These are phyloP conservation scores for Umbelopsis sp. DNA, from an alignment of 192 early-diverging fungal species.

Conservation along the genomic window DNA sequence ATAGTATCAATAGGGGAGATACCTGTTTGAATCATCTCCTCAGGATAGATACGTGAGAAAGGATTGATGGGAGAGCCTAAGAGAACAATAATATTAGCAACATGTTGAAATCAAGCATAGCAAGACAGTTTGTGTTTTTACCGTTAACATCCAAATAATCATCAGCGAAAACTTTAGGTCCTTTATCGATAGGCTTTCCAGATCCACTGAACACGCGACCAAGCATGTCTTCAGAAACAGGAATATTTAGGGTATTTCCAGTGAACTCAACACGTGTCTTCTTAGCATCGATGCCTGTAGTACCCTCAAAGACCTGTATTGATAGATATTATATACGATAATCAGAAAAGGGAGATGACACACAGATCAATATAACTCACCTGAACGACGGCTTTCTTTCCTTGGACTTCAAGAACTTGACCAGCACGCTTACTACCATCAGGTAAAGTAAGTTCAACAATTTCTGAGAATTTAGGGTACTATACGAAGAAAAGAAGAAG, in stretches of 20 bases:
- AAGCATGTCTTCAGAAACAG: slow-evolving; percentile 99
- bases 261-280: slow-evolving; percentile 94
- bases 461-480: slow-evolving; percentile 97
- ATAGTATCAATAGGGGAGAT: slow-evolving; percentile 99
- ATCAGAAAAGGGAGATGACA: slow-evolving; percentile 12
- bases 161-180: slow-evolving; percentile 99
- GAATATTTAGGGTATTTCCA: slow-evolving; percentile 93
- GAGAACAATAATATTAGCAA: background rate
- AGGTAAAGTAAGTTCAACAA: slow-evolving; percentile 95
- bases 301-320: slow-evolving; percentile 92
- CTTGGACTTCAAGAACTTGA: slow-evolving; percentile 96
- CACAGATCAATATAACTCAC: slow-evolving; percentile 39
- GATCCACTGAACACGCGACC: slow-evolving; percentile 99
- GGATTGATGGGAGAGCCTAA: slow-evolving; percentile 96
- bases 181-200: slow-evolving; percentile 97
- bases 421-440: slow-evolving; percentile 94
- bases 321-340: background rate
- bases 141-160: slow-evolving; percentile 97
- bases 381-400: slow-evolving; percentile 95
- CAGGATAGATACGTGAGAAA: slow-evolving; percentile 98
- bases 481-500: slow-evolving; percentile 25
- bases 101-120: background rate
- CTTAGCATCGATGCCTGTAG: slow-evolving; percentile 95
- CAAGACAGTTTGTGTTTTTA: slow-evolving; percentile 22
- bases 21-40: slow-evolving; percentile 99